These are phyloP conservation scores for Polytrichum formosum DNA, from an alignment of 225 moss, liverwort and hornwort genomes.

Conservation along the genomic window DNA sequence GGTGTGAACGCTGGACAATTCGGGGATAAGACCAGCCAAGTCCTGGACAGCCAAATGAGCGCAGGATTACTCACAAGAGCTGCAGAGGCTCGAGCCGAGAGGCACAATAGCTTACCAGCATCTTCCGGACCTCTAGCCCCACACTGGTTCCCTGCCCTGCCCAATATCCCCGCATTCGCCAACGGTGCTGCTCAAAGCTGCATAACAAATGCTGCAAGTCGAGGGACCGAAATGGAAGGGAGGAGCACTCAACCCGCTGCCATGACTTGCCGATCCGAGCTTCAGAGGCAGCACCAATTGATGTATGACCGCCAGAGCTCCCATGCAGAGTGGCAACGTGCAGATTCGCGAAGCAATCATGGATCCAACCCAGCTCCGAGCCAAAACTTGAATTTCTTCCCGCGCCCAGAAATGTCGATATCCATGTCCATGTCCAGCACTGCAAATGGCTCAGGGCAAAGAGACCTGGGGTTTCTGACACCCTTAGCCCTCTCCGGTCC, in stretches of 20 bases:
- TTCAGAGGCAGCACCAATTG: constrained; percentile 6
- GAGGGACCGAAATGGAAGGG: constrained; percentile 13
- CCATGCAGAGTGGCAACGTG: constrained; percentile 9
- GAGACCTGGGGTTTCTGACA: constrained; percentile 30
- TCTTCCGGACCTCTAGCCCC: constrained; percentile 28
- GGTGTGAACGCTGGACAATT: constrained; percentile 12
- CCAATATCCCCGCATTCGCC: constrained; percentile 21
- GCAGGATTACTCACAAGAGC: constrained; percentile 47
- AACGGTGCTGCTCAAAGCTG: background rate
- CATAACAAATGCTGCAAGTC: background rate
- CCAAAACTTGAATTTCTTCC: constrained; percentile 3
- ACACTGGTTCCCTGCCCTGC: constrained; percentile 46
- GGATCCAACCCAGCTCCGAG: background rate
- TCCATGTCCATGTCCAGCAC: too few relatives aligned
- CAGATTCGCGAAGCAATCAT: background rate
- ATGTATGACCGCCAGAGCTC: background rate
- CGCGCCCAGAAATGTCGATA: background rate
- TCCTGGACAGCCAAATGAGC: constrained; percentile 41
- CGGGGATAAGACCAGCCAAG: constrained; percentile 4
- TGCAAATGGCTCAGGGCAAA: background rate
- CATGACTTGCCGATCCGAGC: constrained; percentile 39
- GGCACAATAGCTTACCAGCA: background rate
- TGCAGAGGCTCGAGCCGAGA: constrained; percentile 51
- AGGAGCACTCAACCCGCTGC: constrained; percentile 17
- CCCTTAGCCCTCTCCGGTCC: constrained; percentile 16